phyloP scores from a whole-genome alignment of 2,329 filamentous ascomycete species.

The Phoma sp. region DNA sequence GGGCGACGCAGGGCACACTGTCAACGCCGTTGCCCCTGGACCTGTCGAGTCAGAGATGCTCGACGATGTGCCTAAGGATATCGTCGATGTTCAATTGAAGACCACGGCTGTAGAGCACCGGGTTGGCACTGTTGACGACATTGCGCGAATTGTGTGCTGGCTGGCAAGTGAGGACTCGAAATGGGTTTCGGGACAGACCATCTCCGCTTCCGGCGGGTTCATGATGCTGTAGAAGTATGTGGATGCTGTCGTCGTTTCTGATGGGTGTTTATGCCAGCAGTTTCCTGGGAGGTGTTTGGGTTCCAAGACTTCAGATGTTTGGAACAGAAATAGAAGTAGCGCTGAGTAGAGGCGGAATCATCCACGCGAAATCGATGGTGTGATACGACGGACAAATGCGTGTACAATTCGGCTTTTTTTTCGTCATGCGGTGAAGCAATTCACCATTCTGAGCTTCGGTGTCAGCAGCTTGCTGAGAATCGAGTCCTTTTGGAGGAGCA shows the following conservation, averaged over 20 bases:
- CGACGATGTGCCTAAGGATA: slow-evolving; percentile 58
- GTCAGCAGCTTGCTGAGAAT: slow-evolving; percentile 4
- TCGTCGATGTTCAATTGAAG: slow-evolving; percentile 59
- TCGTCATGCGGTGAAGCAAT: not conserved
- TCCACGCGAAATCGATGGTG: not conserved
- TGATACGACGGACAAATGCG: not conserved
- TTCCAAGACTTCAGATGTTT: slow-evolving; percentile 43
- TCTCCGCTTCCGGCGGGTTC: slow-evolving; percentile 63
- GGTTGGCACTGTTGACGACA: slow-evolving; percentile 60
- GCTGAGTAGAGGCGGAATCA: not conserved
- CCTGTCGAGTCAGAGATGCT: slow-evolving; percentile 67
- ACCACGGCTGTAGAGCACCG: slow-evolving; percentile 61
- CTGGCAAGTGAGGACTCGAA: slow-evolving; percentile 58
- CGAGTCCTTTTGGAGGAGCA: slow-evolving; percentile 1
- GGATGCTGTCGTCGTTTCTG: slow-evolving; percentile 21
- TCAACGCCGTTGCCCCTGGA: slow-evolving; percentile 67
- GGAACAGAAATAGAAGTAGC: slow-evolving; percentile 20
- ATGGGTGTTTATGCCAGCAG: slow-evolving; percentile 26
- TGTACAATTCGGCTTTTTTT: not conserved
- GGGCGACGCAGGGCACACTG: slow-evolving; percentile 64
- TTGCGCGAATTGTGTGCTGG: slow-evolving; percentile 64
- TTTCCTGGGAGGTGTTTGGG: slow-evolving; percentile 25
- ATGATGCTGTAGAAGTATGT: slow-evolving; percentile 34
- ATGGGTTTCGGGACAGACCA: slow-evolving; percentile 60
- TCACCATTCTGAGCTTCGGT: not conserved